Base-by-base conservation (phyloP, 176 grass and related monocot genomes). In the Aechmea fasciata region DNA sequence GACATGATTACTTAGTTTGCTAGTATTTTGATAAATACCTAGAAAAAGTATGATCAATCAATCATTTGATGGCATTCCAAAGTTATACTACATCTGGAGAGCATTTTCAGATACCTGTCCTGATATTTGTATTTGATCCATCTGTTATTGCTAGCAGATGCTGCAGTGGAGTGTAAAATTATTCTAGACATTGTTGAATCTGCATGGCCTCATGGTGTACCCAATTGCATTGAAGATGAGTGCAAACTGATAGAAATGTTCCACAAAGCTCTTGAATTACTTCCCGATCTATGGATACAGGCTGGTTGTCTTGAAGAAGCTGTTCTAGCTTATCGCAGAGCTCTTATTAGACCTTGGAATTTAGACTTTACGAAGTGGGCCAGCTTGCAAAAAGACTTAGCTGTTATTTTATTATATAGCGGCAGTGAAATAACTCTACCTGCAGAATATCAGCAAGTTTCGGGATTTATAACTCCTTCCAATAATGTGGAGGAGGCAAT, bases 141-240 rank as follows among this genome's bases (percentile, higher is more conserved):
- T 41, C 51, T 74, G 47, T 57, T 85, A 11, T 64, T 62, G 87
- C 72, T 23, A 63, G 48, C 82, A 99, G 94, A 99, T 88, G 84
- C 94, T 74, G 94, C 90, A 72, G 50, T 90, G 80, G 94, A 99
- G 81, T 99, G 89, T 77, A 88, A 75, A 81, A 86, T 62, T 76
- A 84, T 99, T 75, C 66, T 93, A 51, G 94, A 99, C 59, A 99
- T 99, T 70, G 52, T 93, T 20, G 94, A 99, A 80, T 85, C 64
- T 53, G 89, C 89, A 73, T 99, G 89, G 87, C 82, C 89, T 18
- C 15, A 69, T 88, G 94, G 89, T 65, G 55, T 90, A 75, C 86
- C 94, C 7, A 82, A 92, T 9, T 79, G 79, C 77, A 71, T 68
- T 69, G 83, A 64, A 76, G 74, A 90, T 70, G 94, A 92, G 10